phyloP scores from a whole-genome alignment of 2,329 filamentous ascomycete species.

The Diaporthe vaccinii region DNA sequence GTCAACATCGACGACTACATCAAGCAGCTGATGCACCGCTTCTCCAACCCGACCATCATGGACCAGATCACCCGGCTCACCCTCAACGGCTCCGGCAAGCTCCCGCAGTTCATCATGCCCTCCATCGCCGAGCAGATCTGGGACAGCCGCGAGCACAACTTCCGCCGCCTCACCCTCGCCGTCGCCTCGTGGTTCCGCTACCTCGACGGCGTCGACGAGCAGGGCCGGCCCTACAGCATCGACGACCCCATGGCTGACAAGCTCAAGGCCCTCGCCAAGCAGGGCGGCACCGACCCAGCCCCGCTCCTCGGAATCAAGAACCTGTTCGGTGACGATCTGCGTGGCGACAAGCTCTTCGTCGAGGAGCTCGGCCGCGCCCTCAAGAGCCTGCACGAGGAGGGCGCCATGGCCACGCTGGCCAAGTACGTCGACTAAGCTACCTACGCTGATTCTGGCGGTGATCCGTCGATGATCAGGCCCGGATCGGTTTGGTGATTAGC shows the following conservation, averaged over 20 bases:
- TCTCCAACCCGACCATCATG: slow-evolving; percentile 69
- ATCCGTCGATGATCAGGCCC: neutral
- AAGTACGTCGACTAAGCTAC: slow-evolving; percentile 57
- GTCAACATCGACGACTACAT: slow-evolving; percentile 67
- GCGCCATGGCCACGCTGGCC: slow-evolving; percentile 62
- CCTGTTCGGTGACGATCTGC: slow-evolving; percentile 66
- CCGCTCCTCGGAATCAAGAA: slow-evolving; percentile 60
- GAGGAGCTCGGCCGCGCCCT: slow-evolving; percentile 61
- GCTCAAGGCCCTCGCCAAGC: slow-evolving; percentile 59
- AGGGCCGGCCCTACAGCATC: slow-evolving; percentile 56
- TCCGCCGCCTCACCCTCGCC: slow-evolving; percentile 63
- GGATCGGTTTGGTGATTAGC: neutral
- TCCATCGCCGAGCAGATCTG: slow-evolving; percentile 62
- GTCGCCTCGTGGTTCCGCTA: slow-evolving; percentile 65
- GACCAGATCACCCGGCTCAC: slow-evolving; percentile 66
- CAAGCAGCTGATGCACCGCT: slow-evolving; percentile 66
- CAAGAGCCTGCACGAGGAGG: slow-evolving; percentile 60
- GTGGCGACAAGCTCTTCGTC: slow-evolving; percentile 61
- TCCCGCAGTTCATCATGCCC: slow-evolving; percentile 65
- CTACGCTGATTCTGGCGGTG: neutral
- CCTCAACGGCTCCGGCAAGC: slow-evolving; percentile 66
- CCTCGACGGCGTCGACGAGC: slow-evolving; percentile 63
- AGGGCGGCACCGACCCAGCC: slow-evolving; percentile 57
- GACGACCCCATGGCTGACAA: slow-evolving; percentile 64
- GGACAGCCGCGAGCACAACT: slow-evolving; percentile 55